These are phyloP conservation scores for Fusarium pseudoanthophilum DNA, from an alignment of 2,329 filamentous ascomycete genomes.

Conservation along the genomic window DNA sequence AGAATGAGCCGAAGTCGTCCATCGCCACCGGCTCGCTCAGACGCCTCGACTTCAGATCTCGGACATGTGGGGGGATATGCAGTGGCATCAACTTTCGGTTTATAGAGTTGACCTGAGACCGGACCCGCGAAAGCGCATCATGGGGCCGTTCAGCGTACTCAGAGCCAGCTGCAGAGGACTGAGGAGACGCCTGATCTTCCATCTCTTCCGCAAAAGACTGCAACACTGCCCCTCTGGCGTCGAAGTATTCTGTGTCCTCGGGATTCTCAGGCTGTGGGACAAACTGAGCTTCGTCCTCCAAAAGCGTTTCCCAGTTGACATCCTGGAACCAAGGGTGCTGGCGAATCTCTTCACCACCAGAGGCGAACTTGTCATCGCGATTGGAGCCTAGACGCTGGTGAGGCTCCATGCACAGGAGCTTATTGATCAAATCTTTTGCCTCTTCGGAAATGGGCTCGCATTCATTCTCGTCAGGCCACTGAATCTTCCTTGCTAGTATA, in stretches of 20 bases:
- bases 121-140: constrained; percentile 89
- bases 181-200: constrained; percentile 85
- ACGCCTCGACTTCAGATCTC: constrained; percentile 86
- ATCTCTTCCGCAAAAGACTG: constrained; percentile 94
- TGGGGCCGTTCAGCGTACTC: constrained; percentile 92
- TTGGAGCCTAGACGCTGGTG: constrained; percentile 86
- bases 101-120: constrained; percentile 84
- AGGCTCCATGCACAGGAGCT: constrained; percentile 86
- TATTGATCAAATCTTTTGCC: constrained; percentile 94
- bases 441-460: constrained; percentile 80
- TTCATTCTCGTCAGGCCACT: constrained; percentile 89
- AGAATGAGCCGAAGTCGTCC: constrained; percentile 96
- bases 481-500: constrained; percentile 87
- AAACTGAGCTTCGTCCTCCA: constrained; percentile 97
- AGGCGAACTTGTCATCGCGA: constrained; percentile 80
- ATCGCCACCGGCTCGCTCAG: constrained; percentile 88
- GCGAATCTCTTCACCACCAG: constrained; percentile 91
- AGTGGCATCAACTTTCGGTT: constrained; percentile 95
- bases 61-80: constrained; percentile 95
- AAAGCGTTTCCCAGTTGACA: constrained; percentile 87
- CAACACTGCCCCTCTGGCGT: constrained; percentile 88
- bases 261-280: constrained; percentile 92
- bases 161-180: constrained; percentile 72
- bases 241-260: constrained; percentile 98
- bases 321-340: constrained; percentile 88